A percentile compares a stretch with the other conserved stretches of the same genome.
phyloP scores from a whole-genome alignment of 2,329 filamentous ascomycete species.

The Alternaria triticimaculans region DNA sequence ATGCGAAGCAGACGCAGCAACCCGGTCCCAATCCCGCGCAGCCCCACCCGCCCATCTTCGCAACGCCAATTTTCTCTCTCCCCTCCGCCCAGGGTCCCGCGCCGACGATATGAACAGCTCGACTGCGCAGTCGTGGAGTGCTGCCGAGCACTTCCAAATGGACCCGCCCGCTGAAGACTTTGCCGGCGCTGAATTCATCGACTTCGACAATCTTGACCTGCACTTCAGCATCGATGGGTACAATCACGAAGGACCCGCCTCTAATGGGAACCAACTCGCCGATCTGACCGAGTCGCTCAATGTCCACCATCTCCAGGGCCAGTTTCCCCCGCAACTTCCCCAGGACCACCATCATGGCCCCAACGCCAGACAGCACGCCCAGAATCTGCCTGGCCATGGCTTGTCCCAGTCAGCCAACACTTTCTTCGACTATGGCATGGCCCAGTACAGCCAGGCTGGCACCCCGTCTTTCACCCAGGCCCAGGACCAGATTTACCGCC shows the following conservation, averaged over 20 bases:
- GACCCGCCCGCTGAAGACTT: conserved; percentile 52
- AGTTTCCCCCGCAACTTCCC: conserved; percentile 35
- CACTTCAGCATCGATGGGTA: conserved; percentile 40
- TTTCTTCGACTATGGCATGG: conserved; percentile 48
- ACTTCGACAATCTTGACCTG: conserved; percentile 46
- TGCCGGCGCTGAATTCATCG: conserved; percentile 51
- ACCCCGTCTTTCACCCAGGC: conserved; percentile 50
- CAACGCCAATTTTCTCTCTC: conserved; percentile 17
- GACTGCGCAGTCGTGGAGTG: conserved; percentile 47
- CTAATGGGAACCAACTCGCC: conserved; percentile 36
- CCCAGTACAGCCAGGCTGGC: conserved; percentile 42
- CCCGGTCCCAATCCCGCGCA: conserved; percentile 5
- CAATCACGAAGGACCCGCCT: conserved; percentile 23
- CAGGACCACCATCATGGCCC: conserved; percentile 35
- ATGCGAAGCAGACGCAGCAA: conserved; percentile 6
- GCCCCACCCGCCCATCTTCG: conserved; percentile 14
- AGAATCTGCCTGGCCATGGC: conserved; percentile 18
- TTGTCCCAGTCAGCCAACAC: conserved; percentile 29
- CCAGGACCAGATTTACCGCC: conserved; percentile 53
- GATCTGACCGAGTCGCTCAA: conserved; percentile 43
- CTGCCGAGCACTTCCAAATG: conserved; percentile 50
- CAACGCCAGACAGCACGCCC: conserved; percentile 21
- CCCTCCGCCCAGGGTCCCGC: conserved; percentile 15
- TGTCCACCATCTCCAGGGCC: conserved; percentile 42
- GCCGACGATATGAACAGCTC: conserved; percentile 43